These are phyloP conservation scores for Fonsecaea erecta DNA, from an alignment of 2,329 filamentous ascomycete species.

Conservation along the genomic window DNA sequence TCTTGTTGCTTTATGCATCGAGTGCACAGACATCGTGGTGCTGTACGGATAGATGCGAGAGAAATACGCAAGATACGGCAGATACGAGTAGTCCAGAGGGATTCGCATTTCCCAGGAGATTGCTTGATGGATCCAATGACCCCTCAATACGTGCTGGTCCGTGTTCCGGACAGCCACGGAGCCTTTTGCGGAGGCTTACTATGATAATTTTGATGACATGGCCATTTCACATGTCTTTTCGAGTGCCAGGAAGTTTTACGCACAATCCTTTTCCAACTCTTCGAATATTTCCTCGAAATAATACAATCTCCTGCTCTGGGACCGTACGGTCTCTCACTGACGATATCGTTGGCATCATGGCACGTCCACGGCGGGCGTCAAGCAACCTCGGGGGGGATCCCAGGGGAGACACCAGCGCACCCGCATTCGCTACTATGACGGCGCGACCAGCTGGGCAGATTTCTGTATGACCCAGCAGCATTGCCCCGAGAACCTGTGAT, in stretches of 20 bases:
- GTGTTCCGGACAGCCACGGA: slow-evolving; percentile 9
- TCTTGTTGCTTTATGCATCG: not conserved
- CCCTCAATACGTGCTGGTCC: not conserved
- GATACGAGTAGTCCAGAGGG: not conserved
- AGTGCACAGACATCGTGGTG: not conserved
- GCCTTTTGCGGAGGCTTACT: slow-evolving; percentile 14
- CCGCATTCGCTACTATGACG: slow-evolving; percentile 53
- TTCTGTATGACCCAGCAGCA: slow-evolving; percentile 22
- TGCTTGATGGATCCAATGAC: slow-evolving; percentile 3
- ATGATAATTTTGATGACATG: not conserved
- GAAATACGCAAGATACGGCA: not conserved
- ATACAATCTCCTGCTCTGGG: not conserved
- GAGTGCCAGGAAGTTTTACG: not conserved
- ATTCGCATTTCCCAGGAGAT: slow-evolving; percentile 5
- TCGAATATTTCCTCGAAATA: not conserved
- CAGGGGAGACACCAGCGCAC: slow-evolving; percentile 52
- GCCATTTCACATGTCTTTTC: slow-evolving; percentile 15
- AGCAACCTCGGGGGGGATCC: slow-evolving; percentile 54
- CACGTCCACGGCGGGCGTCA: slow-evolving; percentile 48
- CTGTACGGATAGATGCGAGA: not conserved
- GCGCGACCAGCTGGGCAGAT: slow-evolving; percentile 41
- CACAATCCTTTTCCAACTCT: not conserved
- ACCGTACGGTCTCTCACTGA: not conserved
- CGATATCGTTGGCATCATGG: slow-evolving; percentile 22
- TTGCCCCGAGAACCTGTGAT: not conserved